phyloP scores from a whole-genome alignment of 257 asterid genomes.

The Solanum sejunctum region DNA sequence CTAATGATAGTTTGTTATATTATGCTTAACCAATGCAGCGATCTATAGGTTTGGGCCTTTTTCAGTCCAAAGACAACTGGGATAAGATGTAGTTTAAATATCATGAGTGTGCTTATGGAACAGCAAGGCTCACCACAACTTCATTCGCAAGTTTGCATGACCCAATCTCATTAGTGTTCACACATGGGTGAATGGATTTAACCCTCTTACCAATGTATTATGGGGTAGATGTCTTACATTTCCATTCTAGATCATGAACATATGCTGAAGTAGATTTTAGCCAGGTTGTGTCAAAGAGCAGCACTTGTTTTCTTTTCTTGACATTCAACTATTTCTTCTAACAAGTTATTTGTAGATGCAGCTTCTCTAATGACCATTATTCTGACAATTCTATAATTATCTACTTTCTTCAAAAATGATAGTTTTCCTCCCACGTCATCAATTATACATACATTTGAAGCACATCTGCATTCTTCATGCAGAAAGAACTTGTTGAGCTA shows the following conservation, averaged over 20 bases:
- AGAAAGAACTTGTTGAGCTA: slow-evolving; percentile 79
- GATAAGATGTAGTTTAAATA: background rate
- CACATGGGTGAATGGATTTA: background rate
- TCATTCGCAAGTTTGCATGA: background rate
- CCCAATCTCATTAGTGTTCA: background rate
- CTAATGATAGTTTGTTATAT: background rate
- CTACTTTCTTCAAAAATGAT: background rate
- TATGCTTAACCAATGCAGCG: background rate
- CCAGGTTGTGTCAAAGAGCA: background rate
- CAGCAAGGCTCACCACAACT: background rate
- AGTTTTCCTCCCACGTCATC: background rate
- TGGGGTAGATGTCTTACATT: background rate
- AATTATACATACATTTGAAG: background rate
- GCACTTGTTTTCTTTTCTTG: background rate
- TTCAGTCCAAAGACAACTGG: background rate
- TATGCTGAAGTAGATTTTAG: background rate
- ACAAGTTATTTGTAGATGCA: background rate
- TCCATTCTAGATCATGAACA: background rate
- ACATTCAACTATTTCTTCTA: background rate
- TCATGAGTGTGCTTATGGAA: background rate
- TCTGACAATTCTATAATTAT: background rate
- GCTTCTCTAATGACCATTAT: background rate
- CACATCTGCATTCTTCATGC: slow-evolving; percentile 11
- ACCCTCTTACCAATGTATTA: background rate
- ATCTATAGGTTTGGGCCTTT: background rate